Evolutionary conservation across 116 monocot species (phyloP).

Genomic region (Trichopus zeylanicus): DNA sequence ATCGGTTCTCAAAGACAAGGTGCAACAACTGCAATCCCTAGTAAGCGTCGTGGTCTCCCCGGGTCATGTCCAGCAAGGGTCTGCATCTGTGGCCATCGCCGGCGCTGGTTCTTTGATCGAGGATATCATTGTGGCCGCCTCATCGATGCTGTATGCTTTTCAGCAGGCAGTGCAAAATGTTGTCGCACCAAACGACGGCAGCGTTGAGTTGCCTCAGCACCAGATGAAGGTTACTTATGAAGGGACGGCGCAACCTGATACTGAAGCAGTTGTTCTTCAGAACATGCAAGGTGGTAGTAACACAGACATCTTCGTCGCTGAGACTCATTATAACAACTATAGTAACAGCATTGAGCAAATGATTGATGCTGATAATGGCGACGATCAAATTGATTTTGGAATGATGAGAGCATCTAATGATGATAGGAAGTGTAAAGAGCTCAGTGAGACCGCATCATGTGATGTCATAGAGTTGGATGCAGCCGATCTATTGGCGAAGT

Average conservation of each 20-base stretch:
- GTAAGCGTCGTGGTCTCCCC: conserved; percentile 17
- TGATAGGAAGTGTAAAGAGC: not conserved
- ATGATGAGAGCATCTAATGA: not conserved
- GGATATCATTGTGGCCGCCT: conserved; percentile 47
- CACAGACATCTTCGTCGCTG: not conserved
- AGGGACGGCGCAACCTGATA: not conserved
- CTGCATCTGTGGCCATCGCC: not conserved
- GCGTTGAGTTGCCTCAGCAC: not conserved
- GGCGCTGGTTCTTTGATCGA: conserved; percentile 20
- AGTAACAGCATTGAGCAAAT: not conserved
- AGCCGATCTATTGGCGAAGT: conserved; percentile 46
- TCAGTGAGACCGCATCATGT: not conserved
- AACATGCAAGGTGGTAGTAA: not conserved
- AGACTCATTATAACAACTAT: not conserved
- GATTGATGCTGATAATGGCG: not conserved
- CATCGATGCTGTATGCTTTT: conserved; percentile 49
- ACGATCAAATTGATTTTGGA: not conserved
- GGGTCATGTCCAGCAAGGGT: not conserved
- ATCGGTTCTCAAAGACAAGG: conserved; percentile 45
- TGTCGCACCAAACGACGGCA: not conserved
- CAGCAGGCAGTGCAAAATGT: conserved; percentile 19
- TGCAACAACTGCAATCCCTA: conserved; percentile 46
- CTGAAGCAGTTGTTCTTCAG: not conserved
- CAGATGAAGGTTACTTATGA: not conserved
- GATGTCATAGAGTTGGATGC: conserved; percentile 58